phyloP scores from a whole-genome alignment of 495 filamentous ascomycete genomes.

The Aspergillus homomorphus region DNA sequence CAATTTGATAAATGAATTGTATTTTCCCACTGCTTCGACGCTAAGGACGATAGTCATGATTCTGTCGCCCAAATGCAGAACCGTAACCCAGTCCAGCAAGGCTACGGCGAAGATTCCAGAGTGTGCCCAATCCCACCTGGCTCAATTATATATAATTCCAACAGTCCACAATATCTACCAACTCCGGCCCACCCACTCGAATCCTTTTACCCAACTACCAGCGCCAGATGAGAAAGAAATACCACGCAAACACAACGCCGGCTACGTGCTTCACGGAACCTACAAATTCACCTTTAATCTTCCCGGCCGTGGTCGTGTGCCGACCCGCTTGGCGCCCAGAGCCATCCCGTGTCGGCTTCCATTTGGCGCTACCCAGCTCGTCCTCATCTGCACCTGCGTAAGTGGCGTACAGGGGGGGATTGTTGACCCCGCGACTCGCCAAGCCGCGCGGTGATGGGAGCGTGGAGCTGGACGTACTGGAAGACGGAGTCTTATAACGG shows the following conservation, averaged over 20 bases:
- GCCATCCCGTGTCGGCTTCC: slow-evolving; percentile 18
- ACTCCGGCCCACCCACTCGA: neutral
- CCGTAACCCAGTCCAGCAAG: neutral
- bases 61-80: neutral
- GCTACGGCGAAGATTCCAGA: neutral
- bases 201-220: slow-evolving; percentile 33
- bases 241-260: slow-evolving; percentile 43
- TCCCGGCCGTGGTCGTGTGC: slow-evolving; percentile 8
- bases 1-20: neutral
- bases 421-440: slow-evolving; percentile 32
- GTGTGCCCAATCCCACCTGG: too few relatives aligned
- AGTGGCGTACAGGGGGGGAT: slow-evolving; percentile 25
- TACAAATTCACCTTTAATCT: slow-evolving; percentile 25
- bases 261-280: slow-evolving; percentile 39
- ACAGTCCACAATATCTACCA: slow-evolving; percentile 6
- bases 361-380: slow-evolving; percentile 17
- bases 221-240: slow-evolving; percentile 52
- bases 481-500: slow-evolving; percentile 29
- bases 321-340: slow-evolving; percentile 15
- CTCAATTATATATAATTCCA: neutral
- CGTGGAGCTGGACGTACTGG: slow-evolving; percentile 40
- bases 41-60: neutral
- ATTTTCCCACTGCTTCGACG: neutral
- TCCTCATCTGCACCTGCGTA: slow-evolving; percentile 30
- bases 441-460: slow-evolving; percentile 29